Evolutionary conservation across 306 rosid genomes (phyloP), one percentile per base, ranked within the genome.

Genomic region (Quercus rubra): DNA sequence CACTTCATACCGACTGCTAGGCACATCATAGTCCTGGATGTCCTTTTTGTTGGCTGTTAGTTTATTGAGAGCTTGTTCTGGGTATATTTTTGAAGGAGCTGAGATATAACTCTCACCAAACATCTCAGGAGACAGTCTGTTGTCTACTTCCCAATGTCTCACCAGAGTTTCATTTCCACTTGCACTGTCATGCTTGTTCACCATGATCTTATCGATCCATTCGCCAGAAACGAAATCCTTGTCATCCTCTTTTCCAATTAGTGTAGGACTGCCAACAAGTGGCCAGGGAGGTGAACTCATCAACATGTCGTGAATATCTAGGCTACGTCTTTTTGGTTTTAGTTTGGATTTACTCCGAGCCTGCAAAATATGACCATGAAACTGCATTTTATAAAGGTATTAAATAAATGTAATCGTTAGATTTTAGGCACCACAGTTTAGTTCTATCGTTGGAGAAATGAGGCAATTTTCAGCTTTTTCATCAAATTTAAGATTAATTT

Each of bases 251-350:
- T 86, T 90, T 58, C 79, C 76, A 19, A 52, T 86, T 25, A 55
- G 55, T 9, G 78, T 67, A 0, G 73, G 61, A 55, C 74, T 73
- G 6, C 74, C 66, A 70, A 58, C 68, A 9, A 71, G 74, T 77
- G 87, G 82, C 98, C 98, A 89, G 7, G 85, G 73, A 51, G 83
- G 57, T 74, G 93, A 86, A 43, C 38, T 78, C 67, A 15, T 30
- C 33, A 76, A 71, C 85, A 93, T 84, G 56, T 96, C 98, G 19
- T 89, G 92, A 30, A 76, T 85, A 82, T 96, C 98, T 66, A 91
- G 85, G 87, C 94, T 96, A 76, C 88, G 77, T 62, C 93, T 80
- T 87, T 88, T 96, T 25, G 83, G 82, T 82, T 83, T 87, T 1
- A 75, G 9, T 63, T 81, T 77, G 20, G 85, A 33, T 20, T 82